Evolutionary conservation across 331 rosid species (phyloP), one percentile per base, ranked within the genome.

Genomic region (Stylosanthes scabra): DNA sequence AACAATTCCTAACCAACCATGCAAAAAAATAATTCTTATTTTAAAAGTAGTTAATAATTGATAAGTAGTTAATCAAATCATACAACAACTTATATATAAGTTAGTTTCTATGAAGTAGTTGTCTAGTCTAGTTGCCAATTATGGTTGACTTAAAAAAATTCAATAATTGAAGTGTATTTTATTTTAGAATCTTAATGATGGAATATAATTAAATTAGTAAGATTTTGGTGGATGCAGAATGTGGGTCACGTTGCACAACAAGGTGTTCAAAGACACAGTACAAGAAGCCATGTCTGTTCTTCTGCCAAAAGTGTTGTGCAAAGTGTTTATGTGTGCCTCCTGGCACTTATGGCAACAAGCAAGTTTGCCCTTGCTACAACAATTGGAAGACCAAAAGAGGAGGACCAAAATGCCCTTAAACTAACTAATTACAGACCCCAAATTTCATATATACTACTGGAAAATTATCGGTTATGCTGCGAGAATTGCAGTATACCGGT

Each of bases 381-480:
- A 85, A 88, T 57, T 90, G 97, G 97, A 90, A 90, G 86, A 88
- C 92, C 83, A 83, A 90, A 81, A 83, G 90, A 46, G 97, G 97
- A 68, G 97, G 93, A 51, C 97, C 97, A 68, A 90, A 90, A 78
- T 90, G 97, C 78, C 96, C 96, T 67, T 90, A 31, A 79, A 82
- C 25, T 20, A 20, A 20, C 1, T 20, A 60, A 8, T 31, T 15
- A 34, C 39, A 34, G 4, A 34, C 39, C 7, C 6, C 39, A 34
- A 3, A 34, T 34, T 3, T 34, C 39, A 34, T 20, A 20, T n/a
- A n/a, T n/a, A n/a, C n/a, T n/a, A n/a, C n/a, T n/a, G n/a, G n/a
- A n/a, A n/a, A n/a, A n/a, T n/a, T n/a, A n/a, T n/a, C n/a, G n/a
- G n/a, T n/a, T n/a, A n/a, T n/a, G n/a, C n/a, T n/a, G n/a, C n/a